Evolutionary conservation across 768 basidiomycete genomes (phyloP).

Genomic region (Tricholoma flavovirens): DNA sequence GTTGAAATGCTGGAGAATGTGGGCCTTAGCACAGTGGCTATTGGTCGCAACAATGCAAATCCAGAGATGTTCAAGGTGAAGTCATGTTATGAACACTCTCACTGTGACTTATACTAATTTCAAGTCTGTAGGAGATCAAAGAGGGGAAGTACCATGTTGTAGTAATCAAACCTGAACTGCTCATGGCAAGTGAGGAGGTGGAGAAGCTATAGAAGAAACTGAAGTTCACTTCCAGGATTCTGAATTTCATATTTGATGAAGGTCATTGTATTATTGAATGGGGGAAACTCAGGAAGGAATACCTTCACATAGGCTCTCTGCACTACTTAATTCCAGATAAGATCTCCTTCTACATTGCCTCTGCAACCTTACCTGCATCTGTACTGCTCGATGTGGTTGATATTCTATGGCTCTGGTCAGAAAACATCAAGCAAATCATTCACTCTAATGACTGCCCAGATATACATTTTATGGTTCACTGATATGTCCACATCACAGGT

Average conservation of each 20-base stretch:
- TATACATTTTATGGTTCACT: too few relatives aligned
- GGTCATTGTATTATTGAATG: conserved; percentile 34
- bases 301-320: conserved; percentile 18
- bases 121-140: neutral
- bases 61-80: conserved; percentile 14
- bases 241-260: conserved; percentile 29
- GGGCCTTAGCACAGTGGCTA: conserved; percentile 14
- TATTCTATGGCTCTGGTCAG: conserved; percentile 15
- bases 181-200: neutral
- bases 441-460: conserved; percentile 22
- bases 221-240: neutral
- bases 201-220: conserved; percentile 1
- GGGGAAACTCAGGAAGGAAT: conserved; percentile 31
- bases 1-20: conserved; percentile 6
- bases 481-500: too few relatives aligned
- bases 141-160: conserved; percentile 16
- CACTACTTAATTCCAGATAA: conserved; percentile 18
- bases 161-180: conserved; percentile 16
- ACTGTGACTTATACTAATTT: neutral
- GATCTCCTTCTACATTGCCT: conserved; percentile 25
- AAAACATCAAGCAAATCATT: conserved; percentile 11
- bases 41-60: conserved; percentile 13
- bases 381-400: conserved; percentile 17
- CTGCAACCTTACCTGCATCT: conserved; percentile 26
- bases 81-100: neutral